Percentiles rank a stretch among this genome's conserved stretches.
phyloP scores from a whole-genome alignment of 129 eudicot genomes.

The sunflower (Helianthus annuus) region DNA sequence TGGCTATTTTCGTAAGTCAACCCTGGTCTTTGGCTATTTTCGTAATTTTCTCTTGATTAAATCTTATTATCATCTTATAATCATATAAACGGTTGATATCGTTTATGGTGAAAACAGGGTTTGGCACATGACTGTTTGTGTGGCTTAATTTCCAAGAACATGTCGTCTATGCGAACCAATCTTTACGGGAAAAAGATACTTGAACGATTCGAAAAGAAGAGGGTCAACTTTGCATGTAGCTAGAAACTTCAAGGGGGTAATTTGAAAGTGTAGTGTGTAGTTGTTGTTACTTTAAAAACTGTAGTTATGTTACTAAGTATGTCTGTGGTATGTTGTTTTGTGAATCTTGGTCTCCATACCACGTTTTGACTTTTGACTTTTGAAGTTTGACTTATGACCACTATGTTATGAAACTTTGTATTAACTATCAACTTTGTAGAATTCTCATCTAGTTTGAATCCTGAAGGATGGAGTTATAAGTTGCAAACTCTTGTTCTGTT shows the following conservation, averaged over 20 bases:
- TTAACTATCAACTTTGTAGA: constrained; percentile 8
- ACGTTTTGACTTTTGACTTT: constrained; percentile 10
- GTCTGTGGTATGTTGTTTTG: constrained; percentile 30
- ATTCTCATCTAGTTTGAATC: not conserved
- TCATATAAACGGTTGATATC: not conserved
- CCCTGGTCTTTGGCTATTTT: too few species aligned
- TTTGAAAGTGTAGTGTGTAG: constrained; percentile 23
- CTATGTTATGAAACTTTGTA: constrained; percentile 8
- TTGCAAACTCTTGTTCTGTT: not conserved
- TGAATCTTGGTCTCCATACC: constrained; percentile 21
- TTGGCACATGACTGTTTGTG: constrained; percentile 31
- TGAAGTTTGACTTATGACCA: constrained; percentile 15
- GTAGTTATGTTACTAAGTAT: constrained; percentile 12
- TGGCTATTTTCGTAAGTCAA: too few species aligned
- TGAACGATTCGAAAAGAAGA: constrained; percentile 49
- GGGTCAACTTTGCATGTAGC: constrained; percentile 20
- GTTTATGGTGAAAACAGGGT: constrained; percentile 44
- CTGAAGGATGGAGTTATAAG: constrained; percentile 10
- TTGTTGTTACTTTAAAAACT: constrained; percentile 28
- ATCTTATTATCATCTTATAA: not conserved
- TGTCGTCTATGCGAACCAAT: constrained; percentile 48
- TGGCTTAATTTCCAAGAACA: constrained; percentile 37
- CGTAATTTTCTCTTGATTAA: too few species aligned
- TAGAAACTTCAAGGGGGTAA: constrained; percentile 24
- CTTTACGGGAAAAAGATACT: constrained; percentile 64